Conservation (phyloP, 495 filamentous ascomycete genomes). For the Letharia lupina region DNA sequence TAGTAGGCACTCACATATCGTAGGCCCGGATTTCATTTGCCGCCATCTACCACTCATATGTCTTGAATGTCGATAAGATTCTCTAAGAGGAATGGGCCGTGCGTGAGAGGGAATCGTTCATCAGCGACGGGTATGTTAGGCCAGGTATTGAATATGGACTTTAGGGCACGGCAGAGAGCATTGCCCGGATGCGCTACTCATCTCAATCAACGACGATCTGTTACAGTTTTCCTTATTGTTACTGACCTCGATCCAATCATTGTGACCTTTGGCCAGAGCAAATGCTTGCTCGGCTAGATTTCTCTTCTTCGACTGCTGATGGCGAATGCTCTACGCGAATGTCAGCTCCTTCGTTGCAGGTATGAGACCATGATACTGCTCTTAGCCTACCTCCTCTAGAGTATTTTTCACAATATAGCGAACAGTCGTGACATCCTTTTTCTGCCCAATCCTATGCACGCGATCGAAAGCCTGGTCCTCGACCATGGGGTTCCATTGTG, state of each 20-base stretch:
- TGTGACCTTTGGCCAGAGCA: conserved; percentile 3
- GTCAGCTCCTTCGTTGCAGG: background rate
- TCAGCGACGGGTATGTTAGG: background rate
- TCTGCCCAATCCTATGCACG: conserved; percentile 30
- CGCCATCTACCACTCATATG: too few species aligned
- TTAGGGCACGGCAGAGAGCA: conserved; percentile 11
- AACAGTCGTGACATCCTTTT: conserved; percentile 23
- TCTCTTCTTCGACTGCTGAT: conserved; percentile 18
- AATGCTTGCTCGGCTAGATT: conserved; percentile 22
- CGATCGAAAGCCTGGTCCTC: conserved; percentile 30
- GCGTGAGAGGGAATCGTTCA: background rate
- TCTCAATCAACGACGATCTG: background rate
- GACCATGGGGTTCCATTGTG: conserved; percentile 30
- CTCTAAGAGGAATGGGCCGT: too few species aligned
- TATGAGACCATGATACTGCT: background rate
- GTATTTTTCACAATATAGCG: conserved; percentile 28
- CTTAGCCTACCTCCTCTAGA: conserved; percentile 25
- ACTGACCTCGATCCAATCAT: conserved; percentile 18
- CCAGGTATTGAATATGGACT: background rate
- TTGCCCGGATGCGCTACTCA: background rate
- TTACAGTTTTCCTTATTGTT: background rate
- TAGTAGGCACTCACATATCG: too few species aligned
- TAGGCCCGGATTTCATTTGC: too few species aligned
- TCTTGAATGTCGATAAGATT: too few species aligned
- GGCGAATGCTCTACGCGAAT: conserved; percentile 9